Conservation (phyloP, 2,329 filamentous ascomycete genomes). For the Penicillium rolfsii region DNA sequence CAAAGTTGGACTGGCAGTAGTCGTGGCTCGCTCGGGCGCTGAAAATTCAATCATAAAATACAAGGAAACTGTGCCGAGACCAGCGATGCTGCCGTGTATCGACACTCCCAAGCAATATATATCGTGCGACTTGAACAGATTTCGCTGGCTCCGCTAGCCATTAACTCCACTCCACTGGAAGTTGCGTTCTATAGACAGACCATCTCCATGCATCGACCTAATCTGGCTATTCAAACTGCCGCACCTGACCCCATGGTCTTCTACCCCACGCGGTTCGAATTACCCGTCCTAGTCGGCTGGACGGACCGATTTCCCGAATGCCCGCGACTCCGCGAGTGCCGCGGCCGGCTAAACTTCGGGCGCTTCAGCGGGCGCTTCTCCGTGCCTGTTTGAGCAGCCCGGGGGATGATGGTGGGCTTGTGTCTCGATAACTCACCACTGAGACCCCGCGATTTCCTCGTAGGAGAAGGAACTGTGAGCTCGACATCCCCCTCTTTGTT, state of each 20-base stretch:
- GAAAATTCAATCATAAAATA: too few species aligned
- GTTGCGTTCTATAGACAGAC: too few species aligned
- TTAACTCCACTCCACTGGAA: background rate
- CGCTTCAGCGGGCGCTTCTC: constrained; percentile 11
- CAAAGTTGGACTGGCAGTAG: background rate
- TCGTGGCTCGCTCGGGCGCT: background rate
- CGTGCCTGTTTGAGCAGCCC: constrained; percentile 28
- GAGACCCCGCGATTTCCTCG: background rate
- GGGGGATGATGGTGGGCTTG: constrained; percentile 1
- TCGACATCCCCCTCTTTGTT: background rate
- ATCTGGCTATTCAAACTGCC: too few species aligned
- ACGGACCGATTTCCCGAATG: constrained; percentile 13
- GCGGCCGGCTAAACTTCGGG: constrained; percentile 36
- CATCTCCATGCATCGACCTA: too few species aligned
- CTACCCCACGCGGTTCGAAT: background rate
- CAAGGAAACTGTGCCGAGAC: background rate
- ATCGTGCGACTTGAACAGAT: background rate
- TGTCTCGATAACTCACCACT: constrained; percentile 4
- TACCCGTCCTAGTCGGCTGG: background rate
- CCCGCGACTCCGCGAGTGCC: constrained; percentile 2
- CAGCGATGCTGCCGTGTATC: background rate
- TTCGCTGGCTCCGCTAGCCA: background rate
- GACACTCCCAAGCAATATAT: background rate
- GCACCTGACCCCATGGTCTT: background rate
- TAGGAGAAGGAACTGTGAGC: constrained; percentile 1